Evolutionary conservation across 1,284 basidiomycete species (phyloP), one percentile per base, ranked within the genome.

Genomic region (Anthracocystis walkeri): DNA sequence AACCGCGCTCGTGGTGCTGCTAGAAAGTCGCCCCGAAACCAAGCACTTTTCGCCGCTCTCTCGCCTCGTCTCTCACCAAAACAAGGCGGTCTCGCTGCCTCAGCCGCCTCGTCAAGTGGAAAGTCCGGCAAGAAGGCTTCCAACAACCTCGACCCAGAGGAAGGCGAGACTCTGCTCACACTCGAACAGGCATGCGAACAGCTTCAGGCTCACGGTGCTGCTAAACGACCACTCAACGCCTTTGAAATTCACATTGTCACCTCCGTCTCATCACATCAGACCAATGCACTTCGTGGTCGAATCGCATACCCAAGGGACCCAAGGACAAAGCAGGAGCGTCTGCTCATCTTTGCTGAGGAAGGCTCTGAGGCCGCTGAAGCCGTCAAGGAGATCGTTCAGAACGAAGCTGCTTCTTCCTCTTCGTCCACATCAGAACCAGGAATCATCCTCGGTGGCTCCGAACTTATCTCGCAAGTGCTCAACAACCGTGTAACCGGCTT

Each of bases 241-340:
- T 84, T 78, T 60, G 83, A 85, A 55, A 55, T 84, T 18, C 82
- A 85, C 67, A 79, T 85, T 46, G 80, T 81, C 48, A 85, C 83
- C 8, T 70, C 66, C 16, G 77, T 85, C 29, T 78, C 78, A 1
- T 73, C 80, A 21, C 81, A 84, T 70, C 80, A 82, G 62, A 77
- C 80, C 56, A 84, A 84, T 35, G 82, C 83, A 0, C 81, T 85
- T 8, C 76, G 83, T 50, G 82, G 82, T 7, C 65, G 83, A 27
- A 70, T 85, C 27, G 66, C 78, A 23, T 78, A 79, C 29, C 82
- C 83, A 3, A 64, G 62, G 20, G 79, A 82, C 31, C 76, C 83
- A 2, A 59, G 83, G 21, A 79, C 72, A 18, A 82, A 80, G 68
- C 75, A 80, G 46, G 83, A 84, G 49, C 67, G 59, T 12, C 71